Base-by-base conservation (phyloP, 371 early-diverging fungal genomes). In the Mucor racemosus region DNA sequence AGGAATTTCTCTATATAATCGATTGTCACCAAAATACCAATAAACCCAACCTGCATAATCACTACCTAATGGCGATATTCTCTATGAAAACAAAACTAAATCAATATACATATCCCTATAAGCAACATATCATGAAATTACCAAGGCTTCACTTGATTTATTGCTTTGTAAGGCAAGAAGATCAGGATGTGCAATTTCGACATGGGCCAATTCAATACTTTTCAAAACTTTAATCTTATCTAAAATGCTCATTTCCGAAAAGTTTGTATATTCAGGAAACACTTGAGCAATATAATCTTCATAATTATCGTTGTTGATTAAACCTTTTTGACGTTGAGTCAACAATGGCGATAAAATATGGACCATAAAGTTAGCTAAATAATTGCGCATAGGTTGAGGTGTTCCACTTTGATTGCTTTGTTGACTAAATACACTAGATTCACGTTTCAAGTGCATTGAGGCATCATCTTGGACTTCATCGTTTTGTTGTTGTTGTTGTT, bases 1-100 rank as follows among this genome's bases (percentile, higher is more conserved):
- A 19, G 74, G 67, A 7, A 66, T 61, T 39, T 74, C 74, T 46
- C 74, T 57, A 48, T 74, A 74, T 4, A 74, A 41, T 42, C 74
- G 48, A 1, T 26, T 31, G 35, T 50, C 68, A 11, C 62, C 69
- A 59, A 73, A 69, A 55, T 69, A 61, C 73, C 73, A 73, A 55
- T 74, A 74, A 4, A 59, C 57, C 71, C 74, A 66, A 26, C 67
- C 71, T 42, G 64, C 53, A 26, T 33, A 53, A 58, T 74, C 74
- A 3, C 34, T 65, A 7, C 74, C 74, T 33, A 74, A 36, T 17
- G 74, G 58, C 1, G 40, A 26, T 4, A 61, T 10, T 62, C 67
- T 63, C 74, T 66, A 70, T n/a, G 26, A 3, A 34, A 50, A 39
- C 31, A 50, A 26, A 31, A 19, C 4, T 7, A 53, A 13, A 31